A percentile compares a stretch with the other conserved stretches of the same genome.
phyloP scores from a whole-genome alignment of 768 basidiomycete genomes.

The Hygrophoropsis aurantiaca region DNA sequence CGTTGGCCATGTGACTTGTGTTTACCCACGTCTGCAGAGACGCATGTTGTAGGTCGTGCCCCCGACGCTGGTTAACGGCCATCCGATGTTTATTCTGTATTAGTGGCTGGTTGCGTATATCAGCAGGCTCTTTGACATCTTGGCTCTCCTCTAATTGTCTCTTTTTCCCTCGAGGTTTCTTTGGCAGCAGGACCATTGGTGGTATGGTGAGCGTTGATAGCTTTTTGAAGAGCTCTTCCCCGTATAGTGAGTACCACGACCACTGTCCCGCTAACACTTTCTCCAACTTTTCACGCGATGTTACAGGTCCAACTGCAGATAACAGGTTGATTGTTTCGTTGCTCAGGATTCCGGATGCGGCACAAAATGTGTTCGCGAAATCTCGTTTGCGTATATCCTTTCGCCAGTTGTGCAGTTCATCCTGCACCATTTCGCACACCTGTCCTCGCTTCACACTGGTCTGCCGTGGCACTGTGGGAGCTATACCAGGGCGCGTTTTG shows the following conservation, averaged over 20 bases:
- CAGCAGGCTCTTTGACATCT: no score
- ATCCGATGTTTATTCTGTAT: no score
- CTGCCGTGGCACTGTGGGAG: neutral
- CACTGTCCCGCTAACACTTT: slow-evolving; percentile 13
- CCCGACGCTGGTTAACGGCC: no score
- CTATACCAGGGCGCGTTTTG: slow-evolving; percentile 9
- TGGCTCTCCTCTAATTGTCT: neutral
- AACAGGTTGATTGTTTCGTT: slow-evolving; percentile 12
- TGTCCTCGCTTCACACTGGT: slow-evolving; percentile 10
- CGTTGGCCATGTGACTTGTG: neutral
- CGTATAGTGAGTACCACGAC: slow-evolving; percentile 19
- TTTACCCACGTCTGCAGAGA: neutral
- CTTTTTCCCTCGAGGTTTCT: neutral
- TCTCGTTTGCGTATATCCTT: slow-evolving; percentile 6
- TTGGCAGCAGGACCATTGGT: neutral
- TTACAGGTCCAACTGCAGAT: slow-evolving; percentile 17
- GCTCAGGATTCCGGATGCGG: slow-evolving; percentile 9
- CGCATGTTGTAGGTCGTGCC: neutral
- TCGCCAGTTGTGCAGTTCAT: slow-evolving; percentile 12
- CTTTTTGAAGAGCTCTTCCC: slow-evolving; percentile 7
- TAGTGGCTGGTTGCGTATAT: no score
- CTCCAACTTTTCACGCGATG: neutral
- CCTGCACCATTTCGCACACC: slow-evolving; percentile 4
- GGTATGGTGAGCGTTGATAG: neutral
- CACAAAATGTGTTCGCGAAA: slow-evolving; percentile 9